Conservation (phyloP, 306 rosid genomes). For the Casuarina equisetifolia region DNA sequence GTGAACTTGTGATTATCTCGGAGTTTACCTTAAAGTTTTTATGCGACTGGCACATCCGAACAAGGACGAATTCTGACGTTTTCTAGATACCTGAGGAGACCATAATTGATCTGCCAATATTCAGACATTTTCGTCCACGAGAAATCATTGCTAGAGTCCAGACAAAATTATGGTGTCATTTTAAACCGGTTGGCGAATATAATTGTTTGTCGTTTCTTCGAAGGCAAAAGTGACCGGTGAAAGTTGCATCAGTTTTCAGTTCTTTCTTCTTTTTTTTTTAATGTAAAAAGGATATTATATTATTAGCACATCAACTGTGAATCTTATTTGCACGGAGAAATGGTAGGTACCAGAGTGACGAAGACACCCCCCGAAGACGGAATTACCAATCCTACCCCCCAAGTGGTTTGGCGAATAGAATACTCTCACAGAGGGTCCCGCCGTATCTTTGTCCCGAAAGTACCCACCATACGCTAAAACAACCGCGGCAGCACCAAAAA, state of each 20-base stretch:
- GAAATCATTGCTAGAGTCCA: slow-evolving; percentile 22
- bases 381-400: neutral
- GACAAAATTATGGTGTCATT: slow-evolving; percentile 54
- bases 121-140: slow-evolving; percentile 19
- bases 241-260: slow-evolving; percentile 35
- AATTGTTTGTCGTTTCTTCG: slow-evolving; percentile 52
- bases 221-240: slow-evolving; percentile 46
- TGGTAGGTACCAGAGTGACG: neutral
- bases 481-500: slow-evolving; percentile 11
- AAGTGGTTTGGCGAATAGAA: neutral
- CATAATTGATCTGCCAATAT: neutral
- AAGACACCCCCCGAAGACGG: slow-evolving; percentile 4
- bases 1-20: neutral
- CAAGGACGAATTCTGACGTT: neutral
- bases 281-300: neutral
- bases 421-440: slow-evolving; percentile 9
- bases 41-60: neutral
- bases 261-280: neutral
- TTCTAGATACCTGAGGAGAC: neutral
- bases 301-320: neutral
- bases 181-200: slow-evolving; percentile 56
- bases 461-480: slow-evolving; percentile 13
- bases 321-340: too few species aligned
- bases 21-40: neutral
- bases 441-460: slow-evolving; percentile 38